Percentiles rank a stretch among this genome's conserved stretches.
Evolutionary conservation across 768 basidiomycete species (phyloP).

Genomic region (Sarcodon aspratus): DNA sequence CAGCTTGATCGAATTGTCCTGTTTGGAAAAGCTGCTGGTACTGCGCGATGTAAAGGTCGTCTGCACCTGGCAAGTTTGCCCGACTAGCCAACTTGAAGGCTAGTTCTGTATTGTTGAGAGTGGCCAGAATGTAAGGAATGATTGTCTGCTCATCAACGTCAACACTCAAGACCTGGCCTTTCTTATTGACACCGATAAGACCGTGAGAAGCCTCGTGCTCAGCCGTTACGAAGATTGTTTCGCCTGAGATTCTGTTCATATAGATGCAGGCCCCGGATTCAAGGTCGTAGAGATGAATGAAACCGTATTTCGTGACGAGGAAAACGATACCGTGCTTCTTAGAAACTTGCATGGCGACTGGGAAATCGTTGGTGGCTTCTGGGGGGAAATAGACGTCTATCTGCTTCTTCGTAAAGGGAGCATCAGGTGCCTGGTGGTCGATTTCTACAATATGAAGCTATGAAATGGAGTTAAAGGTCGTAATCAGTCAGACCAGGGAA

Average conservation of each 20-base stretch:
- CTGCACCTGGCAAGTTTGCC: slow-evolving; percentile 93
- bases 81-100: slow-evolving; percentile 97
- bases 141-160: slow-evolving; percentile 94
- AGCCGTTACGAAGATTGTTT: slow-evolving; percentile 98
- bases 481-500: background rate
- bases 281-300: slow-evolving; percentile 98
- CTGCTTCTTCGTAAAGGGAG: slow-evolving; percentile 92
- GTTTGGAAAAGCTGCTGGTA: slow-evolving; percentile 85
- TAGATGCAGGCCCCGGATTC: slow-evolving; percentile 96
- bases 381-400: slow-evolving; percentile 99
- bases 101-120: slow-evolving; percentile 93
- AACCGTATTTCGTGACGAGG: slow-evolving; percentile 97
- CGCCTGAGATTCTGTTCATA: slow-evolving; percentile 99
- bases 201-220: slow-evolving; percentile 91
- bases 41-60: slow-evolving; percentile 91
- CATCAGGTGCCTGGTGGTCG: slow-evolving; percentile 87
- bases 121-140: slow-evolving; percentile 88
- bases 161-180: slow-evolving; percentile 96
- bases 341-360: slow-evolving; percentile 98
- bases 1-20: slow-evolving; percentile 87
- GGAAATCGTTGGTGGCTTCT: slow-evolving; percentile 97
- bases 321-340: slow-evolving; percentile 95
- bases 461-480: background rate
- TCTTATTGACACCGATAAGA: slow-evolving; percentile 99
- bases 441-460: slow-evolving; percentile 98